Base-by-base conservation (phyloP, 495 filamentous ascomycete species). In the Aspergillus panamensis region DNA sequence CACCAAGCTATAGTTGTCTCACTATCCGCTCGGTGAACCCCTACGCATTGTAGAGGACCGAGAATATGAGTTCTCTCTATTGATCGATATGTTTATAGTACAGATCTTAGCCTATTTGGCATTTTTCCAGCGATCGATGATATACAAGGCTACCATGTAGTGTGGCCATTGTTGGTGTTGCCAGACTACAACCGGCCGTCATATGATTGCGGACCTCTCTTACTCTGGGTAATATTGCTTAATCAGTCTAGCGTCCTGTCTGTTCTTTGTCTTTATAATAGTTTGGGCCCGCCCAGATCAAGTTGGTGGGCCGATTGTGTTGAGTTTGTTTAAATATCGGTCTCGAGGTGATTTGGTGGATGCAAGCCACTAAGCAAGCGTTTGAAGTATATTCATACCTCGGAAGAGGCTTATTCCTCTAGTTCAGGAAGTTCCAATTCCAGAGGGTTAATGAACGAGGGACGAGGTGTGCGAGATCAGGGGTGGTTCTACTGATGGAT, bases 11-110 rank as follows among this genome's bases (percentile, higher is more conserved):
- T 60, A 97, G 93, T 52, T 98, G 94, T 80, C 77, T 98, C 68
- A 98, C 94, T 7, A 97, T 98, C 69, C 91, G 94, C 52, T 96
- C 94, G 29, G 80, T 98, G 62, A 98, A 98, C 79, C 94, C 94
- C 32, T 98, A 90, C 69, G 94, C 94, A 62, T 82, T 98, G 57
- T 98, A 72, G 60, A 64, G 60, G 58, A 49, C 33, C 48, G 13
- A 25, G 40, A 44, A 45, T 43, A 55, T 40, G 51, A 53, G 59
- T 58, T 63, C 48, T 57, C 64, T 66, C 55, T 50, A 68, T 66
- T 69, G 54, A 55, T 53, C 31, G 44, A 55, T 21, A 60, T 55
- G 53, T 53, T 66, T 62, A 55, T 40, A 56, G 20, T 55, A 55
- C 25, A 53, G 32, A 53, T 56, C 61, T 61, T 58, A 59, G 53